phyloP scores from a whole-genome alignment of 257 asterid genomes.

The Solanum dulcamara region DNA sequence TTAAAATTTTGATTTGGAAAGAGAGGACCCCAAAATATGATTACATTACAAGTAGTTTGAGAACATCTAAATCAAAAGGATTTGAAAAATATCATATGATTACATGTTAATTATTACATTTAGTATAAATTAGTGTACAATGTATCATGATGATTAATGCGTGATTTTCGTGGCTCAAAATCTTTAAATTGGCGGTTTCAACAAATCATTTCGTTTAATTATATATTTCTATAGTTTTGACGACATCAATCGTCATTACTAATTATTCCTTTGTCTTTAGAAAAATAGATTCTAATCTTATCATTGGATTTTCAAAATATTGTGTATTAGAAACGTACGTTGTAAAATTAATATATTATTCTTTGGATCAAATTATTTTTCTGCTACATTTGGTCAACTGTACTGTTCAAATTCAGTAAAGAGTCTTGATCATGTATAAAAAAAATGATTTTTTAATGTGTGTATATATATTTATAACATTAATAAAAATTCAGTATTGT shows the following conservation, averaged over 20 bases:
- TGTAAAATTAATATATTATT: background rate
- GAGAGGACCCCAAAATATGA: background rate
- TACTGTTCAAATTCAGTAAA: background rate
- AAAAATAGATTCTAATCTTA: background rate
- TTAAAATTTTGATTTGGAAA: background rate
- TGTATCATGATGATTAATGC: background rate
- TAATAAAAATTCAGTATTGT: too few species aligned
- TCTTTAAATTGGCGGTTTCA: background rate
- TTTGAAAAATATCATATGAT: background rate
- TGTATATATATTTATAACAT: too few species aligned
- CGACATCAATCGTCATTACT: background rate
- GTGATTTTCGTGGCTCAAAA: background rate
- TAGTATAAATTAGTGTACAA: background rate
- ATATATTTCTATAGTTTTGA: background rate
- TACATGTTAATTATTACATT: background rate
- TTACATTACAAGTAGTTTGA: background rate
- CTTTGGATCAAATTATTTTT: background rate
- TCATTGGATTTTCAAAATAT: background rate
- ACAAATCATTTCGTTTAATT: background rate
- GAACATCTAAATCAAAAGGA: background rate
- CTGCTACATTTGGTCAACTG: background rate
- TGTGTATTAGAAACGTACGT: background rate
- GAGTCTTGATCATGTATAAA: background rate
- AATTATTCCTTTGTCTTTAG: background rate
- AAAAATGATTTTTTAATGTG: too few species aligned